Evolutionary conservation across 192 early-diverging fungal species (phyloP), one percentile per base, ranked within the genome.

Genomic region (Coemansia sp.): DNA sequence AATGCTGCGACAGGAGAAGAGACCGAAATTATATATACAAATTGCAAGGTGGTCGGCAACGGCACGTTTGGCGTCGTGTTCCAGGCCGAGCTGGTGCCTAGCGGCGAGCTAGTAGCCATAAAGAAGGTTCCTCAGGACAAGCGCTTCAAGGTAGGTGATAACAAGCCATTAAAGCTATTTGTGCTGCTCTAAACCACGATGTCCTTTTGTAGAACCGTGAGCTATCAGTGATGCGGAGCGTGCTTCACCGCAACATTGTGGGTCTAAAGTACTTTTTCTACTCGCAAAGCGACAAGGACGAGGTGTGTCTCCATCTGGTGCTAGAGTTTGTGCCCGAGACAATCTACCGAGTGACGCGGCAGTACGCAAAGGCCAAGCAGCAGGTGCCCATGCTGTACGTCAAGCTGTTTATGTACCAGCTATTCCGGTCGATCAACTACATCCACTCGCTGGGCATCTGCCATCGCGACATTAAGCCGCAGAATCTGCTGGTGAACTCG

Each of bases 41-140:
- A 94, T 63, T 88, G 86, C 74, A 94, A 93, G 70, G 88, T 96
- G 23, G 86, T 97, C 41, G 96, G 96, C 55, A 97, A 95, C 63
- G 96, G 96, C 10, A 94, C 93, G 12, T 99, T 99, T 78, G 96
- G 96, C 38, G 94, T 99, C 9, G 96, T 99, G 19, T 95, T 88
- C 71, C 94, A 96, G 72, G 96, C 93, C 14, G 91, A 91, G 75
- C 68, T 97, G 20, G 74, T 91, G 26, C 80, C 86, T 56, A 83
- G 80, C 48, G 81, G 83, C 43, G 91, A 97, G 67, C 81, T 85
- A 28, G 87, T 86, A n/a, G 96, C 96, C 47, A 94, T 99, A 58
- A 99, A 99, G 80, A 97, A 96, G 78, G 96, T 99, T 5, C 72
- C 96, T 30, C 96, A 97, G 82, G 96, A 99, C 70, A 94, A 91